Evolutionary conservation across 495 filamentous ascomycete genomes (phyloP).

Genomic region (Tuber indicum): DNA sequence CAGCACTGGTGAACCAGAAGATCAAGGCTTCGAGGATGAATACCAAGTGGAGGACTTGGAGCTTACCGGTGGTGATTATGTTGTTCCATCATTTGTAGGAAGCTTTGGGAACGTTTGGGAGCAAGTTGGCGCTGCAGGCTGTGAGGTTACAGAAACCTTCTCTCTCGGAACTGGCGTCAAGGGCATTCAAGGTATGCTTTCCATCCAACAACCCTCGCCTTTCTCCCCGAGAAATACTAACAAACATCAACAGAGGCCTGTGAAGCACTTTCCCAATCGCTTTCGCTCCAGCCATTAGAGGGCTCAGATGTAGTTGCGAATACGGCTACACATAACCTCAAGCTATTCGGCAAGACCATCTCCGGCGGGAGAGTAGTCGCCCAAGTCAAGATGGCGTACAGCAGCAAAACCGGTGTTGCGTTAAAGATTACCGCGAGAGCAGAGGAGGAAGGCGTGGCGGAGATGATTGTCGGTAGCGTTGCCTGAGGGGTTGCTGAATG

Average conservation of each 20-base stretch:
- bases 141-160: constrained; percentile 86
- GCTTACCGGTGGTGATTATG: constrained; percentile 82
- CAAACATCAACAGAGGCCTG: constrained; percentile 66
- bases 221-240: constrained; percentile 42
- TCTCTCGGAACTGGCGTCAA: constrained; percentile 75
- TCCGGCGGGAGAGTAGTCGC: constrained; percentile 82
- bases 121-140: constrained; percentile 77
- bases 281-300: constrained; percentile 89
- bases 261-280: constrained; percentile 75
- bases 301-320: constrained; percentile 84
- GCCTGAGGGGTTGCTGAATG: constrained; percentile 50
- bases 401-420: constrained; percentile 82
- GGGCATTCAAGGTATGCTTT: constrained; percentile 76
- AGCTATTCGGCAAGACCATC: constrained; percentile 92
- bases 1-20: constrained; percentile 85
- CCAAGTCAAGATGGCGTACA: constrained; percentile 87
- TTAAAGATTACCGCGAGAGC: constrained; percentile 85
- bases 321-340: constrained; percentile 85
- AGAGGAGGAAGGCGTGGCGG: constrained; percentile 88
- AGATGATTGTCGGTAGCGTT: constrained; percentile 74
- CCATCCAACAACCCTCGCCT: constrained; percentile 4
- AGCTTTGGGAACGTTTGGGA: constrained; percentile 98
- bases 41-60: constrained; percentile 96
- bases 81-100: constrained; percentile 84
- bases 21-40: constrained; percentile 89